Conservation (phyloP, 2,329 filamentous ascomycete genomes). For the Remersonia thermophila region DNA sequence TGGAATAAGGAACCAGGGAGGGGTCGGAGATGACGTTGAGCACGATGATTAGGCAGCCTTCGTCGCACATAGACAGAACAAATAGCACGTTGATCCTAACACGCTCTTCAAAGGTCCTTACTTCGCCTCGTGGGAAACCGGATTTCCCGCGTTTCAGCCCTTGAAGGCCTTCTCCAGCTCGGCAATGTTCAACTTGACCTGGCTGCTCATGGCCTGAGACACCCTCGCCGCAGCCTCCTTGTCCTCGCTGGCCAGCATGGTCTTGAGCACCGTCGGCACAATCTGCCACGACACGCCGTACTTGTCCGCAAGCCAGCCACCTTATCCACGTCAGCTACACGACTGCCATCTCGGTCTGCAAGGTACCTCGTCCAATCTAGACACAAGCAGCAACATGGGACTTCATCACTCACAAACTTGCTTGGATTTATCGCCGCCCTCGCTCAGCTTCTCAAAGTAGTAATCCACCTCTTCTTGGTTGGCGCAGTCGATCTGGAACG, state of each 20-base stretch:
- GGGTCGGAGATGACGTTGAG: no score
- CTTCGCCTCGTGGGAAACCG: no score
- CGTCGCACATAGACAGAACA: no score
- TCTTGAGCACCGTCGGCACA: slow-evolving; percentile 26
- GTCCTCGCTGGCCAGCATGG: slow-evolving; percentile 24
- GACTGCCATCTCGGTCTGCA: no score
- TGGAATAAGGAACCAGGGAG: background rate
- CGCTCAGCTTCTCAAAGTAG: slow-evolving; percentile 31
- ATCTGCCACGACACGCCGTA: slow-evolving; percentile 37
- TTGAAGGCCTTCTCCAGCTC: slow-evolving; percentile 26
- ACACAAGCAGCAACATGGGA: no score
- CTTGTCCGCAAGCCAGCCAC: slow-evolving; percentile 28
- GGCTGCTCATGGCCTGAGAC: slow-evolving; percentile 27
- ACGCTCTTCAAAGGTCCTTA: background rate
- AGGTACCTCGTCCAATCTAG: no score
- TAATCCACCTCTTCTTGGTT: slow-evolving; percentile 35
- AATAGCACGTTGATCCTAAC: background rate
- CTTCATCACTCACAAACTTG: slow-evolving; percentile 27
- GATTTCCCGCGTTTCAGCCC: slow-evolving; percentile 3
- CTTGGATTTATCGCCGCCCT: slow-evolving; percentile 26
- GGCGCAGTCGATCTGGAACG: slow-evolving; percentile 32
- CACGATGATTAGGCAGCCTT: no score
- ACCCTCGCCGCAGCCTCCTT: slow-evolving; percentile 22
- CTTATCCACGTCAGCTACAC: no score
- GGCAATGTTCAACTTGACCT: slow-evolving; percentile 32